Percentiles rank a stretch among this genome's conserved stretches.
Conservation (phyloP, 2,329 filamentous ascomycete species). For the Epicoccum sorghinum region DNA sequence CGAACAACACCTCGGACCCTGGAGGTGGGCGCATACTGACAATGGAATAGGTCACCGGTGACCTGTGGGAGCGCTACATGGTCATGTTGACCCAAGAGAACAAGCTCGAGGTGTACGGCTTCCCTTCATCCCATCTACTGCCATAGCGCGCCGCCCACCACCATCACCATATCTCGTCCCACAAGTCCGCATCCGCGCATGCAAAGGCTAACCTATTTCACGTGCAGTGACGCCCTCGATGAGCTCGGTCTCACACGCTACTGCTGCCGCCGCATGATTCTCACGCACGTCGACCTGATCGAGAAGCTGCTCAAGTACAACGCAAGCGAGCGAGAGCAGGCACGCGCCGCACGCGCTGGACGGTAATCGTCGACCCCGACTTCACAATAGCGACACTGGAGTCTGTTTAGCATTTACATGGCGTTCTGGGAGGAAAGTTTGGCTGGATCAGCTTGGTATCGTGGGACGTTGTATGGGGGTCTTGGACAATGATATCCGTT, state of each 20-base stretch:
- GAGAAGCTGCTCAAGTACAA: conserved; percentile 81
- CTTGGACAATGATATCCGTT: neutral
- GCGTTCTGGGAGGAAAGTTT: neutral
- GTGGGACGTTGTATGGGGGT: no score
- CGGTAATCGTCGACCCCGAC: conserved; percentile 13
- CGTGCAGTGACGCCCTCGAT: conserved; percentile 87
- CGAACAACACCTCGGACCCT: conserved; percentile 21
- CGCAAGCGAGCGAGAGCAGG: conserved; percentile 44
- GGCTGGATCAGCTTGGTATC: no score
- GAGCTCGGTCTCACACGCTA: conserved; percentile 91
- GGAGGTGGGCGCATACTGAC: conserved; percentile 33
- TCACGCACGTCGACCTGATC: conserved; percentile 98
- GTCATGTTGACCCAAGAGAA: conserved; percentile 75
- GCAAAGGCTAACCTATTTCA: conserved; percentile 15
- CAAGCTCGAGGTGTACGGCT: conserved; percentile 42
- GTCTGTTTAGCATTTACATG: neutral
- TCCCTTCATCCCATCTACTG: neutral
- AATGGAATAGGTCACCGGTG: conserved; percentile 79
- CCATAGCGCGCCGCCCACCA: neutral
- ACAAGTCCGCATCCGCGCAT: neutral
- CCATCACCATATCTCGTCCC: neutral
- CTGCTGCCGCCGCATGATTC: conserved; percentile 98
- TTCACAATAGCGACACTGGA: no score
- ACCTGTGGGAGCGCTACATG: conserved; percentile 96
- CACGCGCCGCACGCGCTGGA: conserved; percentile 34